These are phyloP conservation scores for Phylloporus sp. DNA, from an alignment of 768 basidiomycete species.

Conservation along the genomic window DNA sequence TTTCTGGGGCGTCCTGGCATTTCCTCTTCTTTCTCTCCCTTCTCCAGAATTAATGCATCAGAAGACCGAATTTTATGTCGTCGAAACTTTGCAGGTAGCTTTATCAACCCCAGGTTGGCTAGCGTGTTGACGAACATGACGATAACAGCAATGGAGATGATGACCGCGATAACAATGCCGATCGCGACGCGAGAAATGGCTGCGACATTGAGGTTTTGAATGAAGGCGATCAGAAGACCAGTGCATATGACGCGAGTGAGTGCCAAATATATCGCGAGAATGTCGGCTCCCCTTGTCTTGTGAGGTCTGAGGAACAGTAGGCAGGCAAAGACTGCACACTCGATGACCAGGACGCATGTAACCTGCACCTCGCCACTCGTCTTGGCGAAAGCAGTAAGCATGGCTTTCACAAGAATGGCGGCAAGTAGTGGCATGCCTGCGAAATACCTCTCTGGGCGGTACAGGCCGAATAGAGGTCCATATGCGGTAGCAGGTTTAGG, in stretches of 20 bases:
- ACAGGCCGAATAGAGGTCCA: slow-evolving; percentile 61
- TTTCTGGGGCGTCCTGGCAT: slow-evolving; percentile 39
- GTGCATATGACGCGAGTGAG: slow-evolving; percentile 65
- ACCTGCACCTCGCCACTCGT: slow-evolving; percentile 63
- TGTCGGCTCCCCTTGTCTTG: slow-evolving; percentile 63
- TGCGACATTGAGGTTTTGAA: slow-evolving; percentile 54
- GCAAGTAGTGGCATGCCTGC: slow-evolving; percentile 56
- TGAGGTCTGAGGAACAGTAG: slow-evolving; percentile 57
- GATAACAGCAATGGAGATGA: slow-evolving; percentile 67
- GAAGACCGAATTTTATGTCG: slow-evolving; percentile 10
- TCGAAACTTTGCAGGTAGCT: slow-evolving; percentile 17
- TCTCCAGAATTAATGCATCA: slow-evolving; percentile 26
- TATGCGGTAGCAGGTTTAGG: slow-evolving; percentile 37
- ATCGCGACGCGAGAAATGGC: slow-evolving; percentile 81
- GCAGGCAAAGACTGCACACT: slow-evolving; percentile 52
- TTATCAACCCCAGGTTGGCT: slow-evolving; percentile 42
- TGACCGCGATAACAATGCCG: slow-evolving; percentile 66
- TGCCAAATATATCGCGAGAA: slow-evolving; percentile 62
- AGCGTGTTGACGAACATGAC: slow-evolving; percentile 64
- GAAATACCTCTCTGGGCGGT: slow-evolving; percentile 62
- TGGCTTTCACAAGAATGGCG: slow-evolving; percentile 59
- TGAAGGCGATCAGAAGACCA: slow-evolving; percentile 71
- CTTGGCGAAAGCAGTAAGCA: slow-evolving; percentile 66
- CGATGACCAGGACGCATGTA: slow-evolving; percentile 59
- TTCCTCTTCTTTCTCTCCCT: slow-evolving; percentile 21